Evolutionary conservation across 495 filamentous ascomycete genomes (phyloP).

Genomic region (Staphylotrichum longicolle): DNA sequence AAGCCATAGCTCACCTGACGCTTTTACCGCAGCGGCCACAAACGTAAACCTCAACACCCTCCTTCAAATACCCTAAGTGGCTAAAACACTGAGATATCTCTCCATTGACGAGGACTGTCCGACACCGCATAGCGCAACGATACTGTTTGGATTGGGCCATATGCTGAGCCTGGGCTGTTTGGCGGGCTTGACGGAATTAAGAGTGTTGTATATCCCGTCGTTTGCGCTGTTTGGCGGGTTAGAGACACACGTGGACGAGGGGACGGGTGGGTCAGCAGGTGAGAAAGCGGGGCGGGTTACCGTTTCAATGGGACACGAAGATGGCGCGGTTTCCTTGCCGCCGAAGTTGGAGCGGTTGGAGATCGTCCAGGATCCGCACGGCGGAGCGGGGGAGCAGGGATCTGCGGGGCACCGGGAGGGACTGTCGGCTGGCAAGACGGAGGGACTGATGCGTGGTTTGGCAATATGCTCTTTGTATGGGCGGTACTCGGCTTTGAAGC

Average conservation of each 20-base stretch:
- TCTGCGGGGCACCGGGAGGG: background rate
- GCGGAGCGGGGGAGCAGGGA: background rate
- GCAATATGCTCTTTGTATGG: background rate
- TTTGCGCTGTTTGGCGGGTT: background rate
- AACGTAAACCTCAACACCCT: slow-evolving; percentile 7
- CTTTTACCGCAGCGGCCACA: no score
- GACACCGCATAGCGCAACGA: background rate
- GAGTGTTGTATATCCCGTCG: background rate
- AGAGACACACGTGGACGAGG: background rate
- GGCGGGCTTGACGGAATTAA: background rate
- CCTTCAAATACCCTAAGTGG: background rate
- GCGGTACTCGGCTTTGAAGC: background rate
- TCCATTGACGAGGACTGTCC: background rate
- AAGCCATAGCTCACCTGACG: no score
- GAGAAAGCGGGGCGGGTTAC: background rate
- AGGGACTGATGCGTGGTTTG: background rate
- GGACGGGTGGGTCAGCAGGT: background rate
- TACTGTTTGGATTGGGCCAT: background rate
- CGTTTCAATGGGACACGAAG: background rate
- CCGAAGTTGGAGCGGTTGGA: background rate
- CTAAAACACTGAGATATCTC: background rate
- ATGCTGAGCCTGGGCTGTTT: background rate
- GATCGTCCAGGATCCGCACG: background rate
- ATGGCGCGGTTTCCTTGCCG: background rate
- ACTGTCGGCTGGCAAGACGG: background rate